Base-by-base conservation (phyloP, 208 protist species). In the Leishmania amazonensis region DNA sequence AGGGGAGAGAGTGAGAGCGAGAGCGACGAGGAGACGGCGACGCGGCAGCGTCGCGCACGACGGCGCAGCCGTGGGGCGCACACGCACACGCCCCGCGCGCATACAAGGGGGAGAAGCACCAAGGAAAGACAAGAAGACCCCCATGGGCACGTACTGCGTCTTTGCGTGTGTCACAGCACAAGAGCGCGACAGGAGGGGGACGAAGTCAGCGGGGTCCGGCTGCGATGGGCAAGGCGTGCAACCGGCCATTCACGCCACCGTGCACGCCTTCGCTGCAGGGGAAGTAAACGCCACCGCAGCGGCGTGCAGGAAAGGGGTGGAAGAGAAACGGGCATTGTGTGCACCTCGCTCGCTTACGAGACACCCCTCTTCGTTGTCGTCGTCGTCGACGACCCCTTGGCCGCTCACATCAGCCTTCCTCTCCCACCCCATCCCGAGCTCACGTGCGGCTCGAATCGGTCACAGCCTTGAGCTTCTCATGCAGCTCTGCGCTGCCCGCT, bases 381-480 rank as follows among this genome's bases (percentile, higher is more conserved):
- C n/a, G 21, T 68, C 47, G 17, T 17, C 17, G 13, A 3, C 9
- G 19, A 28, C 15, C 7, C 31, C 72, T 45, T 65, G 38, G 51
- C 21, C 19, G 2, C 75, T n/a, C 28, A 42, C 40, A 45, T 13
- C 51, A 28, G 35, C 17, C 77, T 49, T 45, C 38, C 65, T 17
- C 47, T 21, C 47, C 49, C n/a, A 3, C 45, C 47, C 13, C 64
- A 68, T 35, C 8, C 42, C 24, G 51, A 67, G 31, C 3, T 2
- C 53, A 8, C 11, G 31, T 38, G 45, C 15, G 54, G 19, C 24
- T 74, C 31, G 49, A 78, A 8, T n/a, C 24, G 5, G n/a, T 53
- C 31, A 80, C 62, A 21, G 73, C 72, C 42, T 87, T 49, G 2
- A 88, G 81, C 60, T 84, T 88, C 71, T 85, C 81, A n/a, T 83